Percentiles rank a stretch among this genome's conserved stretches.
Evolutionary conservation across 176 grass and related monocot genomes (phyloP).

Genomic region (Chrysopogon serrulatus): DNA sequence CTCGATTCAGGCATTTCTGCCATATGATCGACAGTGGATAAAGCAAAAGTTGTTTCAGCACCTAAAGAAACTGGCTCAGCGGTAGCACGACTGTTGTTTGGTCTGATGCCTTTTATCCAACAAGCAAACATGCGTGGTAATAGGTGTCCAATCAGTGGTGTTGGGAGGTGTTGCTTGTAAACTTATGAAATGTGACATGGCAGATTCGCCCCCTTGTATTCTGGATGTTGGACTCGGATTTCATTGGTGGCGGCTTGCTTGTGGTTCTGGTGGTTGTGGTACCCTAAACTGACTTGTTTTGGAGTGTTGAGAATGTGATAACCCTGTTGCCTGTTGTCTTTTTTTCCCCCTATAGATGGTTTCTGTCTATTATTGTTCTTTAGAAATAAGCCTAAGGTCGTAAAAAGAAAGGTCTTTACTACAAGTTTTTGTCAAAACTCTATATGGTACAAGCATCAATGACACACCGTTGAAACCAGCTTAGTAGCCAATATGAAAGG

Average conservation of each 20-base stretch:
- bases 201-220: constrained; percentile 23
- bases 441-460: too few species aligned
- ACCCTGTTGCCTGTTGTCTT: not conserved
- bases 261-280: constrained; percentile 7
- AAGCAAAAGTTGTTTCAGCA: constrained; percentile 87
- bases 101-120: not conserved
- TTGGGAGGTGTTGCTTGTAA: constrained; percentile 31
- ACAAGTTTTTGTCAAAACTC: not conserved
- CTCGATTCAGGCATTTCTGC: constrained; percentile 85
- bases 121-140: constrained; percentile 15
- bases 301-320: not conserved
- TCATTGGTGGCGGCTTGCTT: constrained; percentile 17
- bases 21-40: constrained; percentile 92
- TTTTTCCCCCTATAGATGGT: too few species aligned
- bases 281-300: not conserved
- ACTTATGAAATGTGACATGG: constrained; percentile 15
- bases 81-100: constrained; percentile 8
- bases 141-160: not conserved
- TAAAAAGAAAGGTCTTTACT: not conserved
- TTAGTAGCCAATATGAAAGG: too few species aligned
- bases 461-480: not conserved
- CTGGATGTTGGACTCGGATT: not conserved
- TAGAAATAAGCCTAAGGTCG: not conserved
- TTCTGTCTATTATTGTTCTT: not conserved
- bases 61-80: constrained; percentile 76